Conservation (phyloP, 108 stramenopile genomes). For the Nannochloropsis gaditana region DNA sequence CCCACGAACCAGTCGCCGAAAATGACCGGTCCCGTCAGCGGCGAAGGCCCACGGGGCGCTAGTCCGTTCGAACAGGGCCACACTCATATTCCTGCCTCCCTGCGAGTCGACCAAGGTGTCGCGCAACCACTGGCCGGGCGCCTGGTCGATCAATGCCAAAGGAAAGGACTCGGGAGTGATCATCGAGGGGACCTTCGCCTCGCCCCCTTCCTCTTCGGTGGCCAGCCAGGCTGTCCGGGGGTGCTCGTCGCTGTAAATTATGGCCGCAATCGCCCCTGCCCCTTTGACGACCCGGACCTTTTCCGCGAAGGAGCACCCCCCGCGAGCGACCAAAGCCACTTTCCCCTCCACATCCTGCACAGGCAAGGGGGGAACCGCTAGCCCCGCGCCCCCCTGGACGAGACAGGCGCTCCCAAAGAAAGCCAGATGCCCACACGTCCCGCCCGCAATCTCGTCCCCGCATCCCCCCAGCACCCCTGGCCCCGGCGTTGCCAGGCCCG, state of each 20-base stretch:
- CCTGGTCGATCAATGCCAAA: conserved; percentile 8
- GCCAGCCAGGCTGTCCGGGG: not conserved
- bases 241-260: not conserved
- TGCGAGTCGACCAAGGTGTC: not conserved
- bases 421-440: not conserved
- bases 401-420: not conserved
- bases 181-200: not conserved
- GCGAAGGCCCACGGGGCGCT: not conserved
- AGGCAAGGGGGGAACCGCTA: not conserved
- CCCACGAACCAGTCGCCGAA: conserved; percentile 15
- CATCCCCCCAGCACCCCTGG: not conserved
- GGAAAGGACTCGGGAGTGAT: not conserved
- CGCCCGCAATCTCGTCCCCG: not conserved
- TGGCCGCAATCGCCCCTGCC: not conserved
- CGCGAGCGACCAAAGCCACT: not conserved
- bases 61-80: not conserved
- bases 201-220: not conserved
- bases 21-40: not conserved
- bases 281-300: not conserved
- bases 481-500: not conserved
- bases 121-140: not conserved
- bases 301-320: not conserved
- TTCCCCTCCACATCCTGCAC: conserved; percentile 15
- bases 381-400: not conserved
- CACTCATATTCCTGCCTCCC: not conserved